phyloP scores from a whole-genome alignment of 1,284 basidiomycete genomes.

The Leccinum fallax region DNA sequence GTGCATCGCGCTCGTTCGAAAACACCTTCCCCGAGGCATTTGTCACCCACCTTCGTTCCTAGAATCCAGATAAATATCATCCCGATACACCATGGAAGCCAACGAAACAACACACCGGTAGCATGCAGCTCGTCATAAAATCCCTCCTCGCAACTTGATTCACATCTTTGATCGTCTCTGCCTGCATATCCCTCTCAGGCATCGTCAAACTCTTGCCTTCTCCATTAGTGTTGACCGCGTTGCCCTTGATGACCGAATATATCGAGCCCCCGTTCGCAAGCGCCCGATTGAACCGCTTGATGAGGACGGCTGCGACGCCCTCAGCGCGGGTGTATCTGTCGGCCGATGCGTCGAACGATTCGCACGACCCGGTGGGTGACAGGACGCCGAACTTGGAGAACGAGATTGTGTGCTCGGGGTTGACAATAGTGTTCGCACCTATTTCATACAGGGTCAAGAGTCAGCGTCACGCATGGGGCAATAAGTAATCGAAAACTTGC shows the following conservation, averaged over 20 bases:
- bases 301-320: constrained; percentile 31
- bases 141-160: constrained; percentile 25
- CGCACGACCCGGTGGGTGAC: constrained; percentile 48
- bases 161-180: not conserved
- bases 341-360: constrained; percentile 51
- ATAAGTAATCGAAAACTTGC: too few relatives aligned
- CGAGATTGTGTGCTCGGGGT: constrained; percentile 30
- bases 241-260: constrained; percentile 33
- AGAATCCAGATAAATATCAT: not conserved
- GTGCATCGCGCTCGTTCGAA: constrained; percentile 25
- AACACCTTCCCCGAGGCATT: constrained; percentile 48
- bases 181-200: not conserved
- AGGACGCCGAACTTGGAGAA: constrained; percentile 41
- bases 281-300: constrained; percentile 34
- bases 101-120: constrained; percentile 36
- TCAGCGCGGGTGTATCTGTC: constrained; percentile 44
- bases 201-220: constrained; percentile 26
- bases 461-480: constrained; percentile 14
- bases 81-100: not conserved
- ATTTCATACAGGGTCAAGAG: not conserved
- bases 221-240: constrained; percentile 35
- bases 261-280: constrained; percentile 27
- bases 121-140: constrained; percentile 53
- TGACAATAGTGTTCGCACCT: constrained; percentile 29
- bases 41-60: constrained; percentile 45